These are phyloP conservation scores for Camelina laxa DNA, from an alignment of 345 rosid genomes.

Conservation along the genomic window DNA sequence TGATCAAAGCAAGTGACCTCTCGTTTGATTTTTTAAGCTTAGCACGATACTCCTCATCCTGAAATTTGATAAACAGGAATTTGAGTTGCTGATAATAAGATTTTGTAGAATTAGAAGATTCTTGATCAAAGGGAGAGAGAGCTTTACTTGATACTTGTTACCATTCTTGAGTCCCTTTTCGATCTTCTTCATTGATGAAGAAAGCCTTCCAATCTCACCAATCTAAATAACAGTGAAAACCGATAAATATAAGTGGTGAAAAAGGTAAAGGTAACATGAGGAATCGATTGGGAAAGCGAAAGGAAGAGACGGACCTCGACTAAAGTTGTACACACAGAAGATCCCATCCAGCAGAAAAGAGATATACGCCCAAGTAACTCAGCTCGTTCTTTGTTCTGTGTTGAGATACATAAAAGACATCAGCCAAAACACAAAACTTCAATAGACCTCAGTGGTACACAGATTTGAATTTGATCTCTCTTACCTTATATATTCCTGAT, in stretches of 20 bases:
- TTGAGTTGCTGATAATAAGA: not conserved
- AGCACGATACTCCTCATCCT: slow-evolving; percentile 80
- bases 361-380: slow-evolving; percentile 92
- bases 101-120: not conserved
- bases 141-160: slow-evolving; percentile 69
- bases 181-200: slow-evolving; percentile 78
- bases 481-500: slow-evolving; percentile 93
- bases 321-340: slow-evolving; percentile 78
- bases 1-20: slow-evolving; percentile 82
- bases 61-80: slow-evolving; percentile 1
- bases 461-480: not conserved
- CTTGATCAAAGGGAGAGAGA: not conserved
- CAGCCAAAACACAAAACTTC: slow-evolving; percentile 1
- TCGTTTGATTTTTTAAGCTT: slow-evolving; percentile 80
- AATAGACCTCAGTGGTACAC: not conserved
- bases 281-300: slow-evolving; percentile 3
- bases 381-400: slow-evolving; percentile 83
- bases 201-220: slow-evolving; percentile 93
- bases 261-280: not conserved
- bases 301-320: slow-evolving; percentile 74
- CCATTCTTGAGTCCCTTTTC: slow-evolving; percentile 74
- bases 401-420: slow-evolving; percentile 18
- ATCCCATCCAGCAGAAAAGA: slow-evolving; percentile 98
- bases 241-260: not conserved
- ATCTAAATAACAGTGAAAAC: slow-evolving; percentile 49